These are phyloP conservation scores for Trypanosomatidae sp. DNA, from an alignment of 208 protist genomes.

Conservation along the genomic window DNA sequence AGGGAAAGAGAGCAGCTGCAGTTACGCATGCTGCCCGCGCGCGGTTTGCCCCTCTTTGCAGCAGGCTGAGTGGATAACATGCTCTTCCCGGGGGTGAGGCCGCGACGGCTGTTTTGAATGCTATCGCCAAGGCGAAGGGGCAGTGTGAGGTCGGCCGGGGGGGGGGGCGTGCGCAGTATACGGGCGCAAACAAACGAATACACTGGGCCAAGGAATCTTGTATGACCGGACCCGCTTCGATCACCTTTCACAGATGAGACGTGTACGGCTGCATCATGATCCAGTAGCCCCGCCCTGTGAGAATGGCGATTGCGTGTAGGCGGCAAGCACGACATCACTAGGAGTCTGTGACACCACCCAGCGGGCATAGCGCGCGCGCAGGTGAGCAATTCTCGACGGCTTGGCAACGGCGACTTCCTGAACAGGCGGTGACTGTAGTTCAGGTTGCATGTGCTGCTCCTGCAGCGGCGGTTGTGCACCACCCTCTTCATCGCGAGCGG, in stretches of 20 bases:
- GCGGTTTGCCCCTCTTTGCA: neutral
- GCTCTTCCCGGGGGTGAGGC: neutral
- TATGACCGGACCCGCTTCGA: neutral
- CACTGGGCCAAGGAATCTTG: neutral
- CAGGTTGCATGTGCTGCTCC: neutral
- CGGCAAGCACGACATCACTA: slow-evolving; percentile 17
- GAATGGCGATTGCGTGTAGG: neutral
- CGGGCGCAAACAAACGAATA: neutral
- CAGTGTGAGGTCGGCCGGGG: too few species aligned
- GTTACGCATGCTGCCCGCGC: neutral
- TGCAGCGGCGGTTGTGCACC: neutral
- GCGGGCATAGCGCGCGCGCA: neutral
- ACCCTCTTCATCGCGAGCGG: neutral
- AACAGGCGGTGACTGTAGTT: neutral
- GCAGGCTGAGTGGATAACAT: neutral
- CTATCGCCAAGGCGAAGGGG: neutral
- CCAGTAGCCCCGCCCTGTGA: neutral
- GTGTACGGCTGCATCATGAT: neutral
- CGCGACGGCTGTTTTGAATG: neutral
- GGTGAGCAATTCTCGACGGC: neutral
- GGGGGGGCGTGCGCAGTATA: neutral
- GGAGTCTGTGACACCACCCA: slow-evolving; percentile 23
- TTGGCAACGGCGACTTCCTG: neutral
- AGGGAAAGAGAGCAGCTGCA: neutral
- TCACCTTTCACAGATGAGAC: too few species aligned